Evolutionary conservation across 1,139 yeast species (phyloP).

Genomic region (Eremothecium sinecaudum): DNA sequence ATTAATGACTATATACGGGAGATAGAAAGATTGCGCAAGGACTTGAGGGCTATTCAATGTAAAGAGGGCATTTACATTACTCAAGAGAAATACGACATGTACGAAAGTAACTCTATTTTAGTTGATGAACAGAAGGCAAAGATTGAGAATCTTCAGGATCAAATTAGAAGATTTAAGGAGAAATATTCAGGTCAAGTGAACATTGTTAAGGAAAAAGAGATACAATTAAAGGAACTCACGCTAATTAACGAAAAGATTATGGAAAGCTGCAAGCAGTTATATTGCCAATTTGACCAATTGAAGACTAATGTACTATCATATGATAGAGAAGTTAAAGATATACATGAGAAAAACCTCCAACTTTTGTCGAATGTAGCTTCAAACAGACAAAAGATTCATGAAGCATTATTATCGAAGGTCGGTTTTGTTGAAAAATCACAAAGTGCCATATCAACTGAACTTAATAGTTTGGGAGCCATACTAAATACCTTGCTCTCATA

Average conservation of each 20-base stretch:
- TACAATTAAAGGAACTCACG: constrained; percentile 30
- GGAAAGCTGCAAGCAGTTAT: constrained; percentile 25
- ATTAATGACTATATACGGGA: constrained; percentile 44
- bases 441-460: neutral
- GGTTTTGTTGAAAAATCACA: constrained; percentile 2
- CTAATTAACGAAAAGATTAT: constrained; percentile 32
- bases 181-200: constrained; percentile 28
- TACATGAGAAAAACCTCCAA: constrained; percentile 17
- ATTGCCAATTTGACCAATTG: constrained; percentile 17
- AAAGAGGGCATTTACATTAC: constrained; percentile 62
- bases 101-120: constrained; percentile 38
- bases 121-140: constrained; percentile 41
- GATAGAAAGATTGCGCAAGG: constrained; percentile 50
- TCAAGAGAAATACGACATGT: constrained; percentile 34
- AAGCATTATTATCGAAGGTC: constrained; percentile 13
- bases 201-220: constrained; percentile 19
- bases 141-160: constrained; percentile 38
- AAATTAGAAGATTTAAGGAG: constrained; percentile 31
- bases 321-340: constrained; percentile 18
- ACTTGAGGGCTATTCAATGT: constrained; percentile 51
- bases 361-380: constrained; percentile 14
- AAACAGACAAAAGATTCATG: constrained; percentile 22
- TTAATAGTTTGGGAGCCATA: neutral
- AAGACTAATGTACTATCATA: constrained; percentile 14
- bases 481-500: constrained; percentile 1